Base-by-base conservation (phyloP, 2,329 filamentous ascomycete genomes). In the Cytospora mali region DNA sequence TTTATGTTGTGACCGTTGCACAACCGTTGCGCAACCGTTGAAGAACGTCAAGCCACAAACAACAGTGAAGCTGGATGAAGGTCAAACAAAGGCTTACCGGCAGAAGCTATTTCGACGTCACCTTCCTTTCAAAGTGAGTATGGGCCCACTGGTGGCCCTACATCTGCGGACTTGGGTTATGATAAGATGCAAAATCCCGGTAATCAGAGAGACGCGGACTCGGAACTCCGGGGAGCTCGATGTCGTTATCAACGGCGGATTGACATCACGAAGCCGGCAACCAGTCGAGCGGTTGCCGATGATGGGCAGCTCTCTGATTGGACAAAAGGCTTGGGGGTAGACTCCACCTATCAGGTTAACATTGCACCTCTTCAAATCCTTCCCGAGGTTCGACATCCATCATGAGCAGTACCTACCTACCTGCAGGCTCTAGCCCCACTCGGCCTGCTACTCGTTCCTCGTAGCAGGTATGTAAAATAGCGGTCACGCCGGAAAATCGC, bases 251-350 rank as follows among this genome's bases (percentile, higher is more conserved):
- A 42, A 21, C 48, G 49, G 55, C 25, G 25, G n/a, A 11, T 49
- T 62, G 60, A 62, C 61, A 59, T 58, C 39, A 62, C 53, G 21
- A 54, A 23, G 23, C 55, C 61, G 55, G 61, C 55, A 62, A 62
- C 49, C 28, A 27, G 60, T 25, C 50, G 52, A n/a, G n/a, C 35
- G 31, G 16, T 13, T 13, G 57, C 57, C 57, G 57, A 53, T 51
- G 29, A 42, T 51, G 50, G 35, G 49, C 50, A 28, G 57, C 28
- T 33, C 13, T 51, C 29, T 60, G 50, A 48, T 60, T 54, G 57
- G 57, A 28, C 49, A 25, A 46, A 21, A 28, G 23, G n/a, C 33
- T n/a, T 14, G 16, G 2, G n/a, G 10, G 5, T 48, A 9, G 35
- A 56, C 25, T 16, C 28, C 51, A 29, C 53, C 16, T 27, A 35